Percentiles rank a stretch among this genome's conserved stretches.
Conservation (phyloP, 148 eudicot species). For the Vaccinium darrowii region DNA sequence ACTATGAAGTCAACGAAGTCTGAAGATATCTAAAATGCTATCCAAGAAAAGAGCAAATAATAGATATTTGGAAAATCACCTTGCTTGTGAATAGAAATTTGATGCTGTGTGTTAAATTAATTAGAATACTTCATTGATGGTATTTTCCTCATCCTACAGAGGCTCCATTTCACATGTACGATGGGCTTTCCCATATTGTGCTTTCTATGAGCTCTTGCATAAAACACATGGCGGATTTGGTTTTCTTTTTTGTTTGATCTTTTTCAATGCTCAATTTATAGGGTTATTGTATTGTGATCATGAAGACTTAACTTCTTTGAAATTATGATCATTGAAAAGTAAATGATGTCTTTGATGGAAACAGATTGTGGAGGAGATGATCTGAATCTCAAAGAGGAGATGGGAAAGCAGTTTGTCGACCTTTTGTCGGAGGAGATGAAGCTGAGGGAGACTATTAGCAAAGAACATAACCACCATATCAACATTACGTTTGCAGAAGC, state of each 20-base stretch:
- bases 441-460: no score
- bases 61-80: not conserved
- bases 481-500: no score
- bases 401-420: conserved; percentile 70
- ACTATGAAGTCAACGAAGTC: not conserved
- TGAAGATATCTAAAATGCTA: not conserved
- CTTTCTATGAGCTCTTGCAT: not conserved
- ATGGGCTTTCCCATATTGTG: not conserved
- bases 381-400: conserved; percentile 67
- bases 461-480: no score
- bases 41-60: not conserved
- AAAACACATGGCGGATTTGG: not conserved
- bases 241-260: not conserved
- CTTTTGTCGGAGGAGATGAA: no score
- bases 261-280: not conserved
- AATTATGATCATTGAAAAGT: not conserved
- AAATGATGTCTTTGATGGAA: not conserved
- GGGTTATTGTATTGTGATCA: not conserved
- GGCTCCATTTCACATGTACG: not conserved
- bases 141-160: not conserved
- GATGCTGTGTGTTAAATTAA: no score
- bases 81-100: not conserved
- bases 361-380: conserved; percentile 79
- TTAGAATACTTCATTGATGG: no score
- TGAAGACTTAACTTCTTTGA: not conserved